A percentile compares a stretch with the other conserved stretches of the same genome.
phyloP scores from a whole-genome alignment of 1,284 basidiomycete species.

The Gymnopus androsaceus region DNA sequence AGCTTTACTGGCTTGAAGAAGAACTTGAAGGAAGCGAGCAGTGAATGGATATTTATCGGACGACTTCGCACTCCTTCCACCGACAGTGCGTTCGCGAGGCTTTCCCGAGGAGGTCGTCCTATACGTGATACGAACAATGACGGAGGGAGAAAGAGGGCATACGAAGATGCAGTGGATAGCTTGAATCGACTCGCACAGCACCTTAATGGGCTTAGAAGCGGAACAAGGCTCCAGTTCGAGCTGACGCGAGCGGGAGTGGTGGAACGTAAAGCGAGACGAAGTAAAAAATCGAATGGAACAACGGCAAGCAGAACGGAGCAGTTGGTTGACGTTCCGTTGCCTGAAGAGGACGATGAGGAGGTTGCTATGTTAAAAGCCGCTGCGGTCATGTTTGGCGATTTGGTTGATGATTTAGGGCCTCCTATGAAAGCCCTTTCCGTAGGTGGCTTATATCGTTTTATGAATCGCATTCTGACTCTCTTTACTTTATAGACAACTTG shows the following conservation, averaged over 20 bases:
- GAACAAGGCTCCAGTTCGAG: slow-evolving; percentile 81
- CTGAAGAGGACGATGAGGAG: slow-evolving; percentile 54
- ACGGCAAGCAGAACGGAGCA: slow-evolving; percentile 13
- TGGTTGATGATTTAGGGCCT: slow-evolving; percentile 82
- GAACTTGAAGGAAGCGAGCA: slow-evolving; percentile 80
- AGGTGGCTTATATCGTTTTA: slow-evolving; percentile 28
- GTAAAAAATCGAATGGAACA: slow-evolving; percentile 32
- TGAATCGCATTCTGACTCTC: slow-evolving; percentile 1
- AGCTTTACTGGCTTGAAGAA: slow-evolving; percentile 88
- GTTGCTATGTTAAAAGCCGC: slow-evolving; percentile 62
- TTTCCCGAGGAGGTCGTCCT: slow-evolving; percentile 22
- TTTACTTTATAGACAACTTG: slow-evolving; percentile 53
- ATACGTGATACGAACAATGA: slow-evolving; percentile 26
- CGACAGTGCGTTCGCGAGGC: background rate
- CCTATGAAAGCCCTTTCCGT: slow-evolving; percentile 80
- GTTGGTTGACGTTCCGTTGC: slow-evolving; percentile 19
- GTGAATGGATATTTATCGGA: slow-evolving; percentile 62
- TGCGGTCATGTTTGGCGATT: slow-evolving; percentile 77
- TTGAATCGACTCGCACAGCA: slow-evolving; percentile 90
- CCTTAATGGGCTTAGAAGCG: slow-evolving; percentile 82
- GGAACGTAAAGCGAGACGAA: slow-evolving; percentile 37
- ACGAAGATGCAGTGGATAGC: slow-evolving; percentile 82
- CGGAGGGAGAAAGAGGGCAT: slow-evolving; percentile 54
- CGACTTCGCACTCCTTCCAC: slow-evolving; percentile 9
- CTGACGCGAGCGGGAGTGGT: slow-evolving; percentile 69